Evolutionary conservation across 768 basidiomycete species (phyloP).

Genomic region (Naematelia encephala): DNA sequence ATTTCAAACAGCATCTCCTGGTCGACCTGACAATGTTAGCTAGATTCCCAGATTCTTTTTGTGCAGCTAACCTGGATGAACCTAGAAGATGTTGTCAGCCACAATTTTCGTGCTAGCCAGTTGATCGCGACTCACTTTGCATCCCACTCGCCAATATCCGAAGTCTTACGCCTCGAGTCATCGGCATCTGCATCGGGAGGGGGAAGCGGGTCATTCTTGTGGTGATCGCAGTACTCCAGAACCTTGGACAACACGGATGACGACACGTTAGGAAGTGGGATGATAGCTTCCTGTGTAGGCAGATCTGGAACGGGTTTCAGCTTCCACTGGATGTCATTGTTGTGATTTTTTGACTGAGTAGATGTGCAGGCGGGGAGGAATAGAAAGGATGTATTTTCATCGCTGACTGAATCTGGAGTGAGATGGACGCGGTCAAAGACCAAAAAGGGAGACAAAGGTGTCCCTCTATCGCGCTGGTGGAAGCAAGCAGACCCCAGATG

Average conservation of each 20-base stretch:
- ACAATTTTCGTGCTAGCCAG: background rate
- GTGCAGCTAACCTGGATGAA: slow-evolving; percentile 50
- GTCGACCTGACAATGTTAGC: slow-evolving; percentile 61
- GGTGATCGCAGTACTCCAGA: slow-evolving; percentile 98
- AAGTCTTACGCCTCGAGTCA: slow-evolving; percentile 95
- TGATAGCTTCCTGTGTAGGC: slow-evolving; percentile 35
- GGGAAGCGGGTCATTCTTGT: slow-evolving; percentile 94
- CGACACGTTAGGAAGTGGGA: slow-evolving; percentile 48
- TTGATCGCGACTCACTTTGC: slow-evolving; percentile 67
- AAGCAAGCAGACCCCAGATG: too few relatives aligned
- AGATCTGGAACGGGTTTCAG: slow-evolving; percentile 30
- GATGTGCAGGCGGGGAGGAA: slow-evolving; percentile 3
- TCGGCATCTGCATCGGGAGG: slow-evolving; percentile 64
- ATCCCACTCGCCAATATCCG: slow-evolving; percentile 98
- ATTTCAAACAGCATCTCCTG: slow-evolving; percentile 99
- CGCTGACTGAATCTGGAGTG: background rate
- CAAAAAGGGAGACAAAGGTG: too few relatives aligned
- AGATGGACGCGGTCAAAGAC: too few relatives aligned
- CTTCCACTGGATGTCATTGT: background rate
- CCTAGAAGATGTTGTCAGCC: too few relatives aligned
- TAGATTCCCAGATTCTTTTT: background rate
- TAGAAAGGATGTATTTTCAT: background rate
- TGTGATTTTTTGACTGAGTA: background rate
- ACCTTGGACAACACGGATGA: slow-evolving; percentile 60
- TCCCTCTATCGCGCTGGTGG: too few relatives aligned